Percentiles rank a stretch among this genome's conserved stretches.
Conservation (phyloP, 2,329 filamentous ascomycete genomes). For the Didymella lethalis region DNA sequence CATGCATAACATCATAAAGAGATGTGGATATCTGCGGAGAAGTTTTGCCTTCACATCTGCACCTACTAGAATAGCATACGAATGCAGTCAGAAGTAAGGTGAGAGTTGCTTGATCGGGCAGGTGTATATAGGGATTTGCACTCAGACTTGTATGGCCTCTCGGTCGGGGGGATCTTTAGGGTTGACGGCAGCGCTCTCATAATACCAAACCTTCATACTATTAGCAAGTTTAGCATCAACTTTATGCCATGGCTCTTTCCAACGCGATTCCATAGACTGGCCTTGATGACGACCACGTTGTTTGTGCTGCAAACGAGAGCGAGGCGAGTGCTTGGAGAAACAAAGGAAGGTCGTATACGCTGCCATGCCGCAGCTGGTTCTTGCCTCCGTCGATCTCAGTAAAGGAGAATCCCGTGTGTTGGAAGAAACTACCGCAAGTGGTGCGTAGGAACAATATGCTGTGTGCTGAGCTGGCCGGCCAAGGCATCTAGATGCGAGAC, state of each 20-base stretch:
- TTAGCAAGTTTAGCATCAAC: background rate
- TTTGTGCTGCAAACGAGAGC: constrained; percentile 16
- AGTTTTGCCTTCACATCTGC: background rate
- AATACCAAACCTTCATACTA: no score
- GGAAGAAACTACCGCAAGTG: constrained; percentile 23
- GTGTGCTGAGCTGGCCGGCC: background rate
- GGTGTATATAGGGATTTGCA: no score
- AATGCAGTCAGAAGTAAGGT: background rate
- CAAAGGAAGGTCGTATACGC: constrained; percentile 18
- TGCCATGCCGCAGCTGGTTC: constrained; percentile 18
- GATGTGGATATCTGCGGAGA: background rate
- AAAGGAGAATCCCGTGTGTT: constrained; percentile 14
- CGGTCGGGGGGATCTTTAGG: background rate
- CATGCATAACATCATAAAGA: background rate
- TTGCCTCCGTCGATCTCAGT: constrained; percentile 6
- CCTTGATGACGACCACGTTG: constrained; percentile 21
- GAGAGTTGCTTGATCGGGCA: background rate
- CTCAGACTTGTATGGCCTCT: background rate
- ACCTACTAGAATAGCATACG: background rate
- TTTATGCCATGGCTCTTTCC: background rate
- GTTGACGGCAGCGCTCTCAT: background rate
- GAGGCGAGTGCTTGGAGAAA: constrained; percentile 16
- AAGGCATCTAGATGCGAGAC: background rate
- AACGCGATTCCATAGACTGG: constrained; percentile 10
- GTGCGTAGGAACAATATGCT: background rate